Evolutionary conservation across 768 basidiomycete species (phyloP), one percentile per base, ranked within the genome.

Genomic region (Paxillus involutus): DNA sequence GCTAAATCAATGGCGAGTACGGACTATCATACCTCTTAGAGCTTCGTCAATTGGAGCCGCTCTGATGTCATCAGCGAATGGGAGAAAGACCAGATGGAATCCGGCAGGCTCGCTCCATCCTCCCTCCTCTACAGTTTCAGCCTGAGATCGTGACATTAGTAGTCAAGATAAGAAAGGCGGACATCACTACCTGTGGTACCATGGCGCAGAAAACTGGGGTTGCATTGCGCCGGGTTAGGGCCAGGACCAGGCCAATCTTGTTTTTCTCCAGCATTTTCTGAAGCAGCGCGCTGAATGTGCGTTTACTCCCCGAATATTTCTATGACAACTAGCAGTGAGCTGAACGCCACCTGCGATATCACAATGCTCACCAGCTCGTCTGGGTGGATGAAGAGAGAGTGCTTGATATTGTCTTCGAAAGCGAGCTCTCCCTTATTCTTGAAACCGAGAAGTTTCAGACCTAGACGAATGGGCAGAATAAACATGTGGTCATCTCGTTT

Each of bases 11-110:
- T 7, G 1, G 10, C 32, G 14, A 36, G 6, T 45, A 33, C 19
- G n/a, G 35, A 30, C 3, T 2, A 43, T 51, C 70, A 29, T 71
- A 85, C 93, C 88, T 77, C 80, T 78, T 59, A 79, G 75, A 7
- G 78, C 85, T 51, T 82, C 77, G 17, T 85, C 81, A 11, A 94
- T 71, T 2, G 89, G 86, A 6, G 89, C 89, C 17, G 79, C 77
- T 45, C 97, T 84, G 46, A 98, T 88, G 62, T 99, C 97, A 65
- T 99, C 97, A 4, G 91, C 89, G 67, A 90, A 99, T 0, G 96
- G 95, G n/a, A 98, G 69, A 14, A 89, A 88, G 53, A 98, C 88
- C 47, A 98, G 76, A 69, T 98, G 94, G 63, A 98, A 89, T 6
- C 97, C 97, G 2, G 91, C 84, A 33, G 97, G 92, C 40, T 89